Base-by-base conservation (phyloP, 192 early-diverging fungal genomes). In the Ambispora gerdemannii region DNA sequence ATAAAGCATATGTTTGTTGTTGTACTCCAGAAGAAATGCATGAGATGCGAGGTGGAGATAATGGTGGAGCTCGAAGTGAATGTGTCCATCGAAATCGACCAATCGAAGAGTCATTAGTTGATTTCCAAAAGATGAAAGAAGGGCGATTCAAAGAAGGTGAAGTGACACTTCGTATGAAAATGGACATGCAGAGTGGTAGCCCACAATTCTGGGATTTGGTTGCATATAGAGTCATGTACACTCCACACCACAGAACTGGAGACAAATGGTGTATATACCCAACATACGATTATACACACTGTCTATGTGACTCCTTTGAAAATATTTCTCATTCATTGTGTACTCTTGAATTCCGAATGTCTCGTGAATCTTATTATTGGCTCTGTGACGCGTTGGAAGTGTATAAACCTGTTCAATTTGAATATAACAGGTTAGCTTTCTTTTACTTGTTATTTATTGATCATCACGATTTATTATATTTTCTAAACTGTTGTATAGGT, bases 401-500 rank as follows among this genome's bases (percentile, higher is more conserved):
- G 2, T 99, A 99, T 86, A 99, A 99, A 82, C 98, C 98, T 25
- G 95, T 99, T 27, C 98, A 99, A 84, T 99, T 95, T 94, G 98
- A 99, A 81, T 98, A 93, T 72, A 95, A 95, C 43, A 88, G 98
- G 50, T 70, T 22, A 0, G 34, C 32, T 70, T 34, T 22, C 56
- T 13, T 11, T n/a, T 38, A 2, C 1, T 34, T 4, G 17, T 28
- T 15, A 8, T 32, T 50, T 33, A 31, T 51, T 30, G 24, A 17
- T 22, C 32, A 30, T 31, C 4, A 13, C 24, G 19, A 1, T 2
- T 58, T 58, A 28, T 20, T 58, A 58, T 13, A 22, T 15, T 43
- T 15, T 10, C 15, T 43, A 10, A 0, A 1, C 17, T 62, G 7
- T 11, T 51, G 52, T 15, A 6, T 38, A 70, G 68, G 56, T 80